These are phyloP conservation scores for Vicia faba DNA, from an alignment of 306 rosid genomes.

Conservation along the genomic window DNA sequence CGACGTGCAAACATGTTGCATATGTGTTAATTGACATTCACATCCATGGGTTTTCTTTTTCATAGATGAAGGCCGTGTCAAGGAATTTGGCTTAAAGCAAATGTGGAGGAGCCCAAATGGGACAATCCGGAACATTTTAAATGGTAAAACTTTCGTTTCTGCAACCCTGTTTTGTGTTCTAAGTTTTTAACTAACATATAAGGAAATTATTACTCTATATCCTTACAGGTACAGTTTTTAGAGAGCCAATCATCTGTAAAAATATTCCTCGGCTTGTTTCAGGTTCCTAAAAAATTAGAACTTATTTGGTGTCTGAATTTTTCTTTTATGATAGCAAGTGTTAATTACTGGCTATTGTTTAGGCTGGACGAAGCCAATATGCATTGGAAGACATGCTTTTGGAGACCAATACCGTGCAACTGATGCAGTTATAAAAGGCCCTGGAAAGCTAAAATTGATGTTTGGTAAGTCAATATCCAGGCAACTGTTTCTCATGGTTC, in stretches of 20 bases:
- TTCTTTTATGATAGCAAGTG: slow-evolving; percentile 23
- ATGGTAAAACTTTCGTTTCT: slow-evolving; percentile 58
- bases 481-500: slow-evolving; percentile 27
- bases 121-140: slow-evolving; percentile 90
- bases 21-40: slow-evolving; percentile 36
- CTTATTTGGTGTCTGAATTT: slow-evolving; percentile 26
- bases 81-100: slow-evolving; percentile 77
- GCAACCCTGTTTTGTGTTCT: slow-evolving; percentile 16
- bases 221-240: slow-evolving; percentile 83
- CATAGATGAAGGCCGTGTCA: slow-evolving; percentile 82
- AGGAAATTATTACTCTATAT: slow-evolving; percentile 15
- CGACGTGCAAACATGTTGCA: neutral
- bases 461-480: slow-evolving; percentile 62
- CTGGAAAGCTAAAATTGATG: slow-evolving; percentile 84
- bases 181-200: slow-evolving; percentile 17
- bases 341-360: slow-evolving; percentile 28
- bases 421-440: slow-evolving; percentile 77
- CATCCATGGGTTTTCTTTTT: slow-evolving; percentile 37
- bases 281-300: slow-evolving; percentile 49
- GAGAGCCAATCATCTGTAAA: slow-evolving; percentile 94
- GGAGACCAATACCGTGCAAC: slow-evolving; percentile 98
- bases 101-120: slow-evolving; percentile 99
- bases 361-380: slow-evolving; percentile 98
- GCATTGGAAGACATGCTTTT: slow-evolving; percentile 98
- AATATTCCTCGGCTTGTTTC: slow-evolving; percentile 94